phyloP scores from a whole-genome alignment of 106 monocot species.

The Dendrobium officinale region DNA sequence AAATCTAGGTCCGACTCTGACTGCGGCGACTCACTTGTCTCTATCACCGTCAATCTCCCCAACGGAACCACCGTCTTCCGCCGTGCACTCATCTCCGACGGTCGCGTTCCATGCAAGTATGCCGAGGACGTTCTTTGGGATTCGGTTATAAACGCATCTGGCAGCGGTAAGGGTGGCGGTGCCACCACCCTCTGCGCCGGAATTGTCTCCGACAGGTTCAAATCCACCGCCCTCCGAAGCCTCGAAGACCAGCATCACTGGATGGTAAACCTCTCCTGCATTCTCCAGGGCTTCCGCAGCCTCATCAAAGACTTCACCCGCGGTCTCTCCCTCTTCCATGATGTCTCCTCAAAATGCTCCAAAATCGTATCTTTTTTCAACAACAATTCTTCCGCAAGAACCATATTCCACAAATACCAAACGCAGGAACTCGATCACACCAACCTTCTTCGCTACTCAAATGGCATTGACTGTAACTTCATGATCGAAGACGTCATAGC shows the following conservation, averaged over 20 bases:
- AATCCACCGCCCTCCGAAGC: constrained; percentile 39
- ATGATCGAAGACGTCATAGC: constrained; percentile 51
- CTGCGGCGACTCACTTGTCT: constrained; percentile 31
- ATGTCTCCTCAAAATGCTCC: constrained; percentile 25
- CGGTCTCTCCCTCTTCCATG: constrained; percentile 30
- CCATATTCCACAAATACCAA: constrained; percentile 41
- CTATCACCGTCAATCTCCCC: constrained; percentile 71
- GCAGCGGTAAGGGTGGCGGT: background rate
- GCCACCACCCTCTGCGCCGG: constrained; percentile 24
- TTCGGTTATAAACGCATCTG: constrained; percentile 17
- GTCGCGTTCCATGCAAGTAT: constrained; percentile 39
- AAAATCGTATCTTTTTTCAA: constrained; percentile 56
- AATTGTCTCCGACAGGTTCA: constrained; percentile 38
- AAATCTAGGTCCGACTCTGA: background rate
- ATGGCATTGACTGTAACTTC: background rate
- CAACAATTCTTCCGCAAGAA: constrained; percentile 28
- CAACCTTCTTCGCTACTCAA: constrained; percentile 18
- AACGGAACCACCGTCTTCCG: constrained; percentile 81
- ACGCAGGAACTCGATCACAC: constrained; percentile 34
- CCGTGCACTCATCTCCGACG: constrained; percentile 30
- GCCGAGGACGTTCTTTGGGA: constrained; percentile 56
- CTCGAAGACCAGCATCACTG: constrained; percentile 56
- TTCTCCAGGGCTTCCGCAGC: constrained; percentile 43
- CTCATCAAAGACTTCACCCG: constrained; percentile 49
- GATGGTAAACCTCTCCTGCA: constrained; percentile 76